These are phyloP conservation scores for Tylopilus intermedius DNA, from an alignment of 768 basidiomycete species.

Conservation along the genomic window DNA sequence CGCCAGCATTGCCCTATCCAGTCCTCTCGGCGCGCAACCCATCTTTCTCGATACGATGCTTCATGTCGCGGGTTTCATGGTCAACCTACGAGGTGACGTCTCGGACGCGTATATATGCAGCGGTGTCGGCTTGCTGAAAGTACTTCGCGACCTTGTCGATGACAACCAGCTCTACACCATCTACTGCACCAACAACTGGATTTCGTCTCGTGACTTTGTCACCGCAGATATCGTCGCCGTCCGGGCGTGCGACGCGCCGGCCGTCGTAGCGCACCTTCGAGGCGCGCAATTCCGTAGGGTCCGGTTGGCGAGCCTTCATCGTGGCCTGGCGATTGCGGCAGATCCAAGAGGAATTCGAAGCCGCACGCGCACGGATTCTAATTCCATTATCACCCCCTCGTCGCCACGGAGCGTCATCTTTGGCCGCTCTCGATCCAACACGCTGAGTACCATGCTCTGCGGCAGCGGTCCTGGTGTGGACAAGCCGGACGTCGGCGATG, in stretches of 20 bases:
- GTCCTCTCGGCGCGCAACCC: constrained; percentile 42
- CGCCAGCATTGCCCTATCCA: constrained; percentile 45
- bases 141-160: constrained; percentile 42
- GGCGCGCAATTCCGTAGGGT: constrained; percentile 58
- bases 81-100: constrained; percentile 49
- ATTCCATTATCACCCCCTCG: constrained; percentile 22
- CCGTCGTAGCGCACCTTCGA: constrained; percentile 52
- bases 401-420: constrained; percentile 29
- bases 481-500: constrained; percentile 6
- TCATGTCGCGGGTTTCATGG: constrained; percentile 66
- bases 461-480: constrained; percentile 1
- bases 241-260: constrained; percentile 30
- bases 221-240: constrained; percentile 51
- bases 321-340: constrained; percentile 37
- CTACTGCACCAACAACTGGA: constrained; percentile 45
- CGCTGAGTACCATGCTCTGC: constrained; percentile 13
- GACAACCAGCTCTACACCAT: constrained; percentile 42
- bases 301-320: constrained; percentile 45
- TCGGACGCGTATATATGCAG: constrained; percentile 63
- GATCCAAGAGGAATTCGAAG: constrained; percentile 7
- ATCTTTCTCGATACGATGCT: constrained; percentile 64
- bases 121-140: constrained; percentile 44
- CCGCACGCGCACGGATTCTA: constrained; percentile 25
- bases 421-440: constrained; percentile 26
- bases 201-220: constrained; percentile 42